phyloP scores from a whole-genome alignment of 2,329 filamentous ascomycete species.

The Podosphaera fusca region DNA sequence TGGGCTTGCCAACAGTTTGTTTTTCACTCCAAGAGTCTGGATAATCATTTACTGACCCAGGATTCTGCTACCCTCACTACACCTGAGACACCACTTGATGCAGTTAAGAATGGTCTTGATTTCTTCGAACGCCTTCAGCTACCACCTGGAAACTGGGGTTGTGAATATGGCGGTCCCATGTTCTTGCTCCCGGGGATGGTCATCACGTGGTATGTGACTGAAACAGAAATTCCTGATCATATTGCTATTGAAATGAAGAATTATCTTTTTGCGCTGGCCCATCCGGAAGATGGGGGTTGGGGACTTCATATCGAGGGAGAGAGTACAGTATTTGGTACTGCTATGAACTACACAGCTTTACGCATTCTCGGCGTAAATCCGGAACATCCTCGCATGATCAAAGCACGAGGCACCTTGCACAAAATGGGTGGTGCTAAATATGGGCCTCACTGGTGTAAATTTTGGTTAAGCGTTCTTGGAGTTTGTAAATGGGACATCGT shows the following conservation, averaged over 20 bases:
- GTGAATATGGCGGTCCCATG: constrained; percentile 95
- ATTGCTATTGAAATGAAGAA: constrained; percentile 76
- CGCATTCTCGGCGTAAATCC: constrained; percentile 63
- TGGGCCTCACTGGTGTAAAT: constrained; percentile 89
- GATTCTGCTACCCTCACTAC: constrained; percentile 47
- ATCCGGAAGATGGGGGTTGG: constrained; percentile 87
- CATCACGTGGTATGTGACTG: constrained; percentile 69
- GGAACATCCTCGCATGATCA: constrained; percentile 67
- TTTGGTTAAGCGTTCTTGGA: constrained; percentile 72
- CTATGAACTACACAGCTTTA: constrained; percentile 65
- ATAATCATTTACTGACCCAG: constrained; percentile 17
- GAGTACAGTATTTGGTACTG: constrained; percentile 74
- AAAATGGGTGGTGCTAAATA: constrained; percentile 69
- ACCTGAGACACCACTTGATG: constrained; percentile 49
- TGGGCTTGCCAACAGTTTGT: constrained; percentile 56
- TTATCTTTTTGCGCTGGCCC: constrained; percentile 67
- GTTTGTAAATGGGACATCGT: constrained; percentile 77
- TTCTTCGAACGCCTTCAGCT: constrained; percentile 86
- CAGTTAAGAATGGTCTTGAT: constrained; percentile 58
- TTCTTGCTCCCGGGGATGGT: constrained; percentile 76
- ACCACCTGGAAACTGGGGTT: constrained; percentile 78
- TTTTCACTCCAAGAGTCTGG: constrained; percentile 4
- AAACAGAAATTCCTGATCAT: constrained; percentile 60
- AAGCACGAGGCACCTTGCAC: constrained; percentile 62
- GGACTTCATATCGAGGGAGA: constrained; percentile 87